Conservation (phyloP, 116 monocot genomes). For the Zostera marina region DNA sequence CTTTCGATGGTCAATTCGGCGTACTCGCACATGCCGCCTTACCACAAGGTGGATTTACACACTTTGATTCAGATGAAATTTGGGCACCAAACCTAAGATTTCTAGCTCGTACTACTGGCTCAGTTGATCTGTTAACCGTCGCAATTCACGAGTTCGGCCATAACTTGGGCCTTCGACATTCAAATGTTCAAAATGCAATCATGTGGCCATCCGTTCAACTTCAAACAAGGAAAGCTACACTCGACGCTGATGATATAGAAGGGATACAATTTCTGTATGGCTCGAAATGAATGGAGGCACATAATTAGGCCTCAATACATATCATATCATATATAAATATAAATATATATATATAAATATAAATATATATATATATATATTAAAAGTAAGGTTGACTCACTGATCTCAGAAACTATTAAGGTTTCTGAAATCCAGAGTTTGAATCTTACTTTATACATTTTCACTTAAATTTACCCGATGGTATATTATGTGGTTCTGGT, state of each 20-base stretch:
- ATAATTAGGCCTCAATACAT: too few relatives aligned
- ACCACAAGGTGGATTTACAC: neutral
- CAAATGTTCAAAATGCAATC: neutral
- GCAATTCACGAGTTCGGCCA: neutral
- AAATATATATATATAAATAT: too few relatives aligned
- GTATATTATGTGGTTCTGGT: too few relatives aligned
- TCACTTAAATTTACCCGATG: too few relatives aligned
- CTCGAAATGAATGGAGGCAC: too few relatives aligned
- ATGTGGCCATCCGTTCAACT: neutral
- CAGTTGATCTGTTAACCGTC: neutral
- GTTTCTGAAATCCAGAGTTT: too few relatives aligned
- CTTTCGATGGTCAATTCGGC: neutral
- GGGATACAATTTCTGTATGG: neutral
- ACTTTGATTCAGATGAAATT: neutral
- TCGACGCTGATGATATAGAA: neutral
- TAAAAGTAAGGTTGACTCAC: too few relatives aligned
- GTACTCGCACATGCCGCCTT: neutral
- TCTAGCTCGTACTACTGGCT: neutral
- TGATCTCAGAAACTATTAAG: too few relatives aligned
- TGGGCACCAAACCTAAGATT: neutral
- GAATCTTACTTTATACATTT: too few relatives aligned
- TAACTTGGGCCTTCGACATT: neutral
- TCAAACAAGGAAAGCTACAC: neutral
- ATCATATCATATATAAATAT: too few relatives aligned
- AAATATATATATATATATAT: too few relatives aligned